Evolutionary conservation across 768 basidiomycete species (phyloP).

Genomic region (Tephrocybe sp.): DNA sequence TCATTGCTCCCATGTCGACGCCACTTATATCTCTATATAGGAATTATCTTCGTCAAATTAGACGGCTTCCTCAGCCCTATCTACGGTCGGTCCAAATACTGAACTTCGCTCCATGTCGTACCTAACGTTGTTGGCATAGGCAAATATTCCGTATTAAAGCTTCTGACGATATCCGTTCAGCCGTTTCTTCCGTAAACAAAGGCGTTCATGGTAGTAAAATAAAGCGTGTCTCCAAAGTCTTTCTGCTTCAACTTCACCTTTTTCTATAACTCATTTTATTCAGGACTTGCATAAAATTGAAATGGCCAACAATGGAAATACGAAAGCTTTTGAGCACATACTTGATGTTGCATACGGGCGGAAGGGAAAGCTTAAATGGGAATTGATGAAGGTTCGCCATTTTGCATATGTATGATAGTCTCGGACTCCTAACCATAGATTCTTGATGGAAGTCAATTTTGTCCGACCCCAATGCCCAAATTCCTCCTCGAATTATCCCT

Average conservation of each 20-base stretch:
- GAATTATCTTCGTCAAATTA: conserved; percentile 39
- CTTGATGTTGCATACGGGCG: conserved; percentile 75
- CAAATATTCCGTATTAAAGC: conserved; percentile 63
- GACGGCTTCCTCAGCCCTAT: conserved; percentile 39
- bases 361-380: conserved; percentile 66
- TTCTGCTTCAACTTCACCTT: neutral
- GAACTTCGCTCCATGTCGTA: conserved; percentile 2
- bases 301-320: conserved; percentile 50
- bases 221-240: conserved; percentile 53
- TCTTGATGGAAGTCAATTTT: conserved; percentile 48
- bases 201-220: conserved; percentile 37
- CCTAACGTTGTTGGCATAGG: conserved; percentile 31
- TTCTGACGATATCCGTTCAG: conserved; percentile 52
- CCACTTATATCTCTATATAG: conserved; percentile 36
- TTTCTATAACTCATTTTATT: conserved; percentile 1
- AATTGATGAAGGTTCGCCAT: conserved; percentile 60
- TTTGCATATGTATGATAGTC: neutral
- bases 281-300: conserved; percentile 55
- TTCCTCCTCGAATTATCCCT: conserved; percentile 49
- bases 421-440: neutral
- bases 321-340: conserved; percentile 51
- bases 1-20: conserved; percentile 4
- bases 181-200: conserved; percentile 33
- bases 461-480: conserved; percentile 38
- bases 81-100: conserved; percentile 40